phyloP scores from a whole-genome alignment of 176 grass and related monocot species.

The Avena insularis region DNA sequence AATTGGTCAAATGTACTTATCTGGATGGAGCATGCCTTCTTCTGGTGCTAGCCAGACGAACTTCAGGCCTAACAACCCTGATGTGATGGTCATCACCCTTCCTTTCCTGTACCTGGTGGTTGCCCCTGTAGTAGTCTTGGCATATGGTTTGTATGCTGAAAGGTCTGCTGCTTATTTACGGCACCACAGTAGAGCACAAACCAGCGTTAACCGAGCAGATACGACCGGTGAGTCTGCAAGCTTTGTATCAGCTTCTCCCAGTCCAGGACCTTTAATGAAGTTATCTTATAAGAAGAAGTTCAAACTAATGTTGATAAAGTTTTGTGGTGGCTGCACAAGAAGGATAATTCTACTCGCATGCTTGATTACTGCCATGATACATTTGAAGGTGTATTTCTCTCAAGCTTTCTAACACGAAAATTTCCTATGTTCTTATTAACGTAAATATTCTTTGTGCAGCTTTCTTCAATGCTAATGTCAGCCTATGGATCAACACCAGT shows the following conservation, averaged over 20 bases:
- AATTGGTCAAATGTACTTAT: slow-evolving; percentile 75
- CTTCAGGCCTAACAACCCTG: slow-evolving; percentile 42
- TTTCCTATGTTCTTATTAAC: slow-evolving; percentile 2
- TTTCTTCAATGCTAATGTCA: slow-evolving; percentile 67
- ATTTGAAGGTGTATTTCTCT: slow-evolving; percentile 62
- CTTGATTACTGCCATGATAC: slow-evolving; percentile 45
- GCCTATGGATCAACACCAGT: slow-evolving; percentile 74
- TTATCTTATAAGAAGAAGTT: slow-evolving; percentile 12
- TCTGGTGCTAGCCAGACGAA: slow-evolving; percentile 17
- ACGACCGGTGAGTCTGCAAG: not conserved
- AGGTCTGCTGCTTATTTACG: slow-evolving; percentile 44
- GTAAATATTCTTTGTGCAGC: slow-evolving; percentile 44
- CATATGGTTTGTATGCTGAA: slow-evolving; percentile 73
- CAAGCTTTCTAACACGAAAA: not conserved
- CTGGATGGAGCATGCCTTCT: slow-evolving; percentile 68
- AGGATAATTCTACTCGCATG: slow-evolving; percentile 57
- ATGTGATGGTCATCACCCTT: slow-evolving; percentile 81
- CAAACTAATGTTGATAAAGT: slow-evolving; percentile 15
- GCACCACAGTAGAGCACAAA: slow-evolving; percentile 35
- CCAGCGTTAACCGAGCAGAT: not conserved
- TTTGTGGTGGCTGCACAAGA: slow-evolving; percentile 54
- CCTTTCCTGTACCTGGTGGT: slow-evolving; percentile 87
- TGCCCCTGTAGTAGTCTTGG: slow-evolving; percentile 56
- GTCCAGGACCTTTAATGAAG: slow-evolving; percentile 18
- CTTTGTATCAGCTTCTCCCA: slow-evolving; percentile 17